Percentiles rank a stretch among this genome's conserved stretches.
Evolutionary conservation across 2,329 filamentous ascomycete species (phyloP).

Genomic region (Claviceps purpurea): DNA sequence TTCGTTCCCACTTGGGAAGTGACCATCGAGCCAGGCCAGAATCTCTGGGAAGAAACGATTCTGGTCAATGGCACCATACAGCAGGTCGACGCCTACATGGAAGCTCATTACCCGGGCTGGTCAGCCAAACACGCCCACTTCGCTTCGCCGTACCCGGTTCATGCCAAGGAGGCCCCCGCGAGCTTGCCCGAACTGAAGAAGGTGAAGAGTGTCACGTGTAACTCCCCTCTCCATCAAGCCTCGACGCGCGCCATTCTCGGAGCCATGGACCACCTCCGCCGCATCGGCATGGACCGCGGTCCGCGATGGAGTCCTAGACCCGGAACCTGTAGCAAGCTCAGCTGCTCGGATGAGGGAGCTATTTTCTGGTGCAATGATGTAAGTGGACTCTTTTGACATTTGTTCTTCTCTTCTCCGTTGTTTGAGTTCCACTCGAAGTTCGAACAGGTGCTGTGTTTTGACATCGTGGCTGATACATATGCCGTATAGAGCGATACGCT

Average conservation of each 20-base stretch:
- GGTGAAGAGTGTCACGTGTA: neutral
- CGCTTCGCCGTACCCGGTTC: too few species aligned
- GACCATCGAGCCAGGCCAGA: too few species aligned
- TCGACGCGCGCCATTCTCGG: too few species aligned
- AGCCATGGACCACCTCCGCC: neutral
- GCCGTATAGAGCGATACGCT: neutral
- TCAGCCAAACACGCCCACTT: too few species aligned
- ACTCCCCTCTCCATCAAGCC: neutral
- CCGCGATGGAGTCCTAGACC: neutral
- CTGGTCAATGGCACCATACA: neutral
- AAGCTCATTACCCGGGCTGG: neutral
- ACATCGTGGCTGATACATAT: neutral
- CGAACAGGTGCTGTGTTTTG: neutral
- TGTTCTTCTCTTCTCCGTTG: neutral
- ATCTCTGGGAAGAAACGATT: too few species aligned
- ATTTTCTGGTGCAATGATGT: neutral
- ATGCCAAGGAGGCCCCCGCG: neutral
- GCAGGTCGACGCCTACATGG: neutral
- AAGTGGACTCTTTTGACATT: neutral
- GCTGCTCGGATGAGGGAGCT: neutral
- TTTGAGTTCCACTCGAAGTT: neutral
- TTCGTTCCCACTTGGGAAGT: too few species aligned
- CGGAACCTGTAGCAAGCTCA: neutral
- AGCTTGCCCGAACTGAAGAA: neutral
- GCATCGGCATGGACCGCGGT: neutral